A percentile compares a stretch with the other conserved stretches of the same genome.
These are phyloP conservation scores for Phyllosticta ampelicida DNA, from an alignment of 2,329 filamentous ascomycete genomes.

Conservation along the genomic window DNA sequence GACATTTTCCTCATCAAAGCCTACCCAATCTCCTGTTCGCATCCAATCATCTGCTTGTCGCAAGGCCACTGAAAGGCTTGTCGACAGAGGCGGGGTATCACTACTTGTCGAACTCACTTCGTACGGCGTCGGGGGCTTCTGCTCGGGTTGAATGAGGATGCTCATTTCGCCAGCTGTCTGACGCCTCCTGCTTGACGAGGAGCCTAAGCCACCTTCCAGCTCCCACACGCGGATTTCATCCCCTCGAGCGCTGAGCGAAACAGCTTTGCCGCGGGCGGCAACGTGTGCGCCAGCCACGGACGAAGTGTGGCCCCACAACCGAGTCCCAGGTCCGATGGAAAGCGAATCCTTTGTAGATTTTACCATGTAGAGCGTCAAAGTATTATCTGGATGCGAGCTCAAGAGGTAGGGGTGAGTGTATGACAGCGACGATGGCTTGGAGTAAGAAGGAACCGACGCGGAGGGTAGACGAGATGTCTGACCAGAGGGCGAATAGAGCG, in stretches of 20 bases:
- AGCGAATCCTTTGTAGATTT: conserved; percentile 57
- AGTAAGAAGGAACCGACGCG: conserved; percentile 15
- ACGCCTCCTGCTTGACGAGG: conserved; percentile 32
- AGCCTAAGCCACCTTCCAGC: conserved; percentile 58
- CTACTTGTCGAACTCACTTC: background rate
- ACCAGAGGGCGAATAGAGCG: conserved; percentile 12
- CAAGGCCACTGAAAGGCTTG: background rate
- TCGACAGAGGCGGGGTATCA: background rate
- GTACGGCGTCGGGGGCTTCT: background rate
- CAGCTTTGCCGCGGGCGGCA: conserved; percentile 72
- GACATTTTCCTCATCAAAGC: conserved; percentile 88
- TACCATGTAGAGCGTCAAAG: conserved; percentile 70
- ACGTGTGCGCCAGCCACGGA: conserved; percentile 79
- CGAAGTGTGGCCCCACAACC: conserved; percentile 86
- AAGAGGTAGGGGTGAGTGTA: conserved; percentile 73
- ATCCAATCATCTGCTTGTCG: conserved; percentile 24
- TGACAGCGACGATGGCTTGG: conserved; percentile 40
- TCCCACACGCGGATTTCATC: conserved; percentile 70
- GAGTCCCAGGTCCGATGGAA: conserved; percentile 59
- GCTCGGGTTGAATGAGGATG: conserved; percentile 41
- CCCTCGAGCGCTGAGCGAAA: conserved; percentile 75
- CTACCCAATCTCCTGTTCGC: conserved; percentile 55
- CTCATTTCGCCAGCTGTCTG: conserved; percentile 39
- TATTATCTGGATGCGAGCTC: conserved; percentile 77
- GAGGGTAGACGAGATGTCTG: conserved; percentile 7